phyloP scores from a whole-genome alignment of 2,329 filamentous ascomycete genomes.

The Claviceps sp. region DNA sequence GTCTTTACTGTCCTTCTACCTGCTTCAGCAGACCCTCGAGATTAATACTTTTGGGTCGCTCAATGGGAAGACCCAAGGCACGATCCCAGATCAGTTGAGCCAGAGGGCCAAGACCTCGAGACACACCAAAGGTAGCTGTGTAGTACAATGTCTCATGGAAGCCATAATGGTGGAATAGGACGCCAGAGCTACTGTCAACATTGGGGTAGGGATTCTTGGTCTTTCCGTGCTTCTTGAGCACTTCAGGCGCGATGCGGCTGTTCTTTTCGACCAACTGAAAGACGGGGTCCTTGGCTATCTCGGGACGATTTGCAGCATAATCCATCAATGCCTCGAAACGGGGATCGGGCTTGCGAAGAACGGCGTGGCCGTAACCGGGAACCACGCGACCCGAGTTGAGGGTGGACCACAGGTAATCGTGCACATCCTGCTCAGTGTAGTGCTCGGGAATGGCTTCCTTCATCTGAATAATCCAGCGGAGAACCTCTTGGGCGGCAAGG shows the following conservation, averaged over 20 bases:
- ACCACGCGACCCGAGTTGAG: conserved; percentile 90
- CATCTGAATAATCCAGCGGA: conserved; percentile 96
- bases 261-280: conserved; percentile 93
- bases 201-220: conserved; percentile 97
- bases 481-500: conserved; percentile 89
- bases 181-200: conserved; percentile 84
- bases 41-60: conserved; percentile 96
- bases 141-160: conserved; percentile 98
- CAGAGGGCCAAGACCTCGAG: conserved; percentile 66
- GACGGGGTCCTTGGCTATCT: conserved; percentile 76
- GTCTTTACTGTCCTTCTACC: conserved; percentile 31
- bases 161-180: conserved; percentile 95
- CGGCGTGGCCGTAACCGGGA: conserved; percentile 89
- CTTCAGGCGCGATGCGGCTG: conserved; percentile 77
- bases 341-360: conserved; percentile 91
- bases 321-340: conserved; percentile 95
- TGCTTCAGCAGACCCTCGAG: conserved; percentile 69
- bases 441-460: conserved; percentile 68
- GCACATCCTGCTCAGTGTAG: conserved; percentile 71
- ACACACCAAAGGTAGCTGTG: conserved; percentile 58
- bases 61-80: conserved; percentile 84
- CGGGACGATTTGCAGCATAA: conserved; percentile 72
- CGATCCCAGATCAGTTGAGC: conserved; percentile 95
- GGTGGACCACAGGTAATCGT: conserved; percentile 81
- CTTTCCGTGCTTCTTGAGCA: conserved; percentile 92